Percentiles rank a stretch among this genome's conserved stretches.
Conservation (phyloP, 768 basidiomycete species). For the Mycena rosella region DNA sequence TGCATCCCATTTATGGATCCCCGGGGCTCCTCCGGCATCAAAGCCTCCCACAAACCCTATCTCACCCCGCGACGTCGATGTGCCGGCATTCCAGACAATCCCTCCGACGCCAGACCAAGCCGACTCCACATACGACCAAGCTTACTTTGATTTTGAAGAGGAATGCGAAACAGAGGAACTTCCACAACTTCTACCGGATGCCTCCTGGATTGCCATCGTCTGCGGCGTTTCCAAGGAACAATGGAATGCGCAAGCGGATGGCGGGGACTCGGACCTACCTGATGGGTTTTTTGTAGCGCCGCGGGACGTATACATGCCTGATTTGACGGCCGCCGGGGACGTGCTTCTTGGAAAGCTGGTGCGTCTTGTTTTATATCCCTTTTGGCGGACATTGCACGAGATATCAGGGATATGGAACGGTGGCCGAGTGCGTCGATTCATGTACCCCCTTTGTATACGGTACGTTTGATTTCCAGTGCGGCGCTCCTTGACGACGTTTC, state of each 20-base stretch:
- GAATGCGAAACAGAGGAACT: slow-evolving; percentile 39
- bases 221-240: slow-evolving; percentile 78
- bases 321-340: slow-evolving; percentile 79
- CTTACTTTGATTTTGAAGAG: slow-evolving; percentile 34
- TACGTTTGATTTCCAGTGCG: slow-evolving; percentile 44
- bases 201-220: slow-evolving; percentile 83
- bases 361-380: slow-evolving; percentile 39
- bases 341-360: slow-evolving; percentile 85
- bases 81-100: slow-evolving; percentile 45
- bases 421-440: slow-evolving; percentile 82
- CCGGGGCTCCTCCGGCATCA: slow-evolving; percentile 66
- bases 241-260: slow-evolving; percentile 53
- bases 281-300: slow-evolving; percentile 83
- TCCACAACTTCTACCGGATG: slow-evolving; percentile 69
- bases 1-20: slow-evolving; percentile 68
- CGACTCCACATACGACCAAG: slow-evolving; percentile 17
- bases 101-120: slow-evolving; percentile 52
- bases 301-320: slow-evolving; percentile 85
- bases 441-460: slow-evolving; percentile 85
- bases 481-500: not conserved
- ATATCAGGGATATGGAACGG: slow-evolving; percentile 81
- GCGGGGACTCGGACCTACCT: slow-evolving; percentile 60
- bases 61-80: not conserved
- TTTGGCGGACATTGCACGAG: not conserved
- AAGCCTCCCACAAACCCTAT: slow-evolving; percentile 47